Evolutionary conservation across 345 rosid genomes (phyloP).

Genomic region (Rhodamnia rubescens): DNA sequence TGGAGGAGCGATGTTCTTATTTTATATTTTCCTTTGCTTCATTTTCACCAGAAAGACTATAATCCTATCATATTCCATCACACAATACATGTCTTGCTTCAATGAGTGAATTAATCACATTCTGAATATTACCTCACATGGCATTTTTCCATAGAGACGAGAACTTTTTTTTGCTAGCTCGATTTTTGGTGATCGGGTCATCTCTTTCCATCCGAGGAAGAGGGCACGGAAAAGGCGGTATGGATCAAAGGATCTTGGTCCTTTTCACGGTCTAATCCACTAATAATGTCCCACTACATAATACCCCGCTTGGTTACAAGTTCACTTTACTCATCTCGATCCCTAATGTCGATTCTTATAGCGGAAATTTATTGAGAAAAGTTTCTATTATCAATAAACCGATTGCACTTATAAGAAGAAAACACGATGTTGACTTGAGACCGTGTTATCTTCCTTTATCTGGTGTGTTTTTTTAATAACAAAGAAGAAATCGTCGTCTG

Average conservation of each 20-base stretch:
- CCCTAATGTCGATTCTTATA: not conserved
- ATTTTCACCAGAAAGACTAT: not conserved
- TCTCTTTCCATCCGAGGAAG: not conserved
- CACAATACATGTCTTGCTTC: not conserved
- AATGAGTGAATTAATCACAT: not conserved
- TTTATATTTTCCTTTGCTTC: not conserved
- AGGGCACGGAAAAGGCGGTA: not conserved
- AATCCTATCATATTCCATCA: not conserved
- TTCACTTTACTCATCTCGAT: no score
- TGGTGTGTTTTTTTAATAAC: not conserved
- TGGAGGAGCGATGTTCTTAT: not conserved
- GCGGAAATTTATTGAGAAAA: not conserved
- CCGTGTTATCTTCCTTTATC: not conserved
- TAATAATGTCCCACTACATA: not conserved
- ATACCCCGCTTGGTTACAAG: not conserved
- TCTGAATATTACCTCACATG: not conserved
- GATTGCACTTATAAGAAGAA: not conserved
- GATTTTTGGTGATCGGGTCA: not conserved
- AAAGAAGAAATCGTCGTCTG: not conserved
- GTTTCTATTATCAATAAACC: not conserved
- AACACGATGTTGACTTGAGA: not conserved
- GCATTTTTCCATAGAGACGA: not conserved
- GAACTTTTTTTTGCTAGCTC: not conserved
- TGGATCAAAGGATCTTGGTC: not conserved
- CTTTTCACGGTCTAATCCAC: not conserved